Evolutionary conservation across 2,329 filamentous ascomycete genomes (phyloP), one percentile per base, ranked within the genome.

Genomic region (Penicillium sp.): DNA sequence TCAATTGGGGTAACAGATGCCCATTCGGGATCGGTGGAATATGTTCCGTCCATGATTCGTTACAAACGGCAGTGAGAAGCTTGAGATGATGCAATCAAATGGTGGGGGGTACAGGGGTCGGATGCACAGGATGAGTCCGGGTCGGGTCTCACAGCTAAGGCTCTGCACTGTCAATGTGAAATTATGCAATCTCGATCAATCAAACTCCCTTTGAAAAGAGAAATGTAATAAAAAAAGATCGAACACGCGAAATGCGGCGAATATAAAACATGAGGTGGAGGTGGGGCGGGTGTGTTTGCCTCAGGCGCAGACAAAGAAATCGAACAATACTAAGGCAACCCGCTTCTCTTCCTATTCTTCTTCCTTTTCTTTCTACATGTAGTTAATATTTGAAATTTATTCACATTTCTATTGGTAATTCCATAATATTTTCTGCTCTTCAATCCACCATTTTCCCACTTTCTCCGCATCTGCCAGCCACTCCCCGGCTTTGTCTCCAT

Each of bases 1-100:
- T 89, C 86, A 53, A 97, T 88, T 19, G 92, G 92, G 50, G 85
- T 79, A 49, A 97, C 82, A 76, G 95, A 91, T 63, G 90, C 86
- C 93, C 91, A 97, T 59, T 81, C 82, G 1, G 90, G 86, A 72
- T 92, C 86, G 58, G 82, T 79, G 49, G 83, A 80, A 72, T 89
- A 88, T 60, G 60, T 67, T 28, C 60, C 70, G 31, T 56, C 60
- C 70, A 68, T 73, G 42, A 45, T 71, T 36, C 9, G 8, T 33
- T 16, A 40, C 7, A 49, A 2, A 35, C 35, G 31, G 42, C 14
- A 43, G 37, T 11, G 10, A 52, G 26, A 47, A 33, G 37, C 38
- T 53, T 33, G 25, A 47, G 42, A 26, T 11, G 36, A 53, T 49
- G 50, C 28, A 37, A 46, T 37, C 40, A 51, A 30, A 37, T 51